Percentiles rank a stretch among this genome's conserved stretches.
Conservation (phyloP, 305 asterid genomes). For the Nicotiana rustica region DNA sequence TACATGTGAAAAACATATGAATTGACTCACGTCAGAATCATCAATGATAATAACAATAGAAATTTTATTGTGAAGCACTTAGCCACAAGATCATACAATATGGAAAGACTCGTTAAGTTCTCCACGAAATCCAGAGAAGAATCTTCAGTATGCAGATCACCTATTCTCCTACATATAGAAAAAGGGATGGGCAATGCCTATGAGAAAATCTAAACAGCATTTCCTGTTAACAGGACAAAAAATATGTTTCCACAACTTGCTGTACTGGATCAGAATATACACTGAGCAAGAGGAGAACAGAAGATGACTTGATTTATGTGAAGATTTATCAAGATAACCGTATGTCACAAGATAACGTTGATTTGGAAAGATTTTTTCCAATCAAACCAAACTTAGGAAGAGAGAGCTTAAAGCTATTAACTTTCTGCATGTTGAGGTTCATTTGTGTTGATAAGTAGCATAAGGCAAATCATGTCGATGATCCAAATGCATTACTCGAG, state of each 20-base stretch:
- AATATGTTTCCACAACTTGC: not conserved
- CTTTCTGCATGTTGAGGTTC: not conserved
- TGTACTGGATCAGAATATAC: too few species aligned
- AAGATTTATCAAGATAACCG: not conserved
- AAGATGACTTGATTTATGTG: not conserved
- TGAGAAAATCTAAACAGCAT: not conserved
- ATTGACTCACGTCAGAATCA: conserved; percentile 4
- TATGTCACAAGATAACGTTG: not conserved
- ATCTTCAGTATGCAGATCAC: conserved; percentile 55
- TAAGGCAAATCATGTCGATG: not conserved
- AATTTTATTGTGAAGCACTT: not conserved
- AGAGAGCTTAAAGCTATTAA: not conserved
- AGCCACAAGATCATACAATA: conserved; percentile 48
- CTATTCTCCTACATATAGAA: conserved; percentile 56
- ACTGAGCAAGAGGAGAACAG: not conserved
- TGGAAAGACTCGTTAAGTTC: conserved; percentile 63
- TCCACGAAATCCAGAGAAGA: conserved; percentile 59
- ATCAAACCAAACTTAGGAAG: not conserved
- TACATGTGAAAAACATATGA: conserved; percentile 39
- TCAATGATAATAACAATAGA: not conserved
- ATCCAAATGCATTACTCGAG: not conserved
- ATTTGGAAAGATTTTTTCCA: not conserved
- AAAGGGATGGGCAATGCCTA: not conserved
- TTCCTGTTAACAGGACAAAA: not conserved
- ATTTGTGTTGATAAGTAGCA: too few species aligned